These are phyloP conservation scores for Cymbopogon citratus DNA, from an alignment of 176 grass and related monocot species.

Conservation along the genomic window DNA sequence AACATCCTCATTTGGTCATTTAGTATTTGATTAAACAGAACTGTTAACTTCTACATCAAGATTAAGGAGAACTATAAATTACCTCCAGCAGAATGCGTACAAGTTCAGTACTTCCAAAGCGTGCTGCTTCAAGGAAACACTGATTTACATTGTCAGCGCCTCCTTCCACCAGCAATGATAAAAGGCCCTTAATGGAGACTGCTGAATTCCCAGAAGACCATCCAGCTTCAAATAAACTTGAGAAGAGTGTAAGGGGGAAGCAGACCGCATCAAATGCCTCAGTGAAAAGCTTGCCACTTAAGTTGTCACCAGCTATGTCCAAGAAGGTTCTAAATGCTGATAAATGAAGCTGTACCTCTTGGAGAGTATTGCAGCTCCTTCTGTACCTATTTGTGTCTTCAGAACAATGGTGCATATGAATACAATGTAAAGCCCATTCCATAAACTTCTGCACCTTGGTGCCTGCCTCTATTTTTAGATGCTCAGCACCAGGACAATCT, in stretches of 20 bases:
- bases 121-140: slow-evolving; percentile 74
- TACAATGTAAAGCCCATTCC: slow-evolving; percentile 82
- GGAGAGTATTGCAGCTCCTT: slow-evolving; percentile 32
- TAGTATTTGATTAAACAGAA: not conserved
- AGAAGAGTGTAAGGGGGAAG: slow-evolving; percentile 85
- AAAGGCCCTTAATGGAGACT: slow-evolving; percentile 56
- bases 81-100: slow-evolving; percentile 85
- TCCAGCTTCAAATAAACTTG: slow-evolving; percentile 81
- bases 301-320: slow-evolving; percentile 68
- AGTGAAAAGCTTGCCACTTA: slow-evolving; percentile 77
- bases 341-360: slow-evolving; percentile 69
- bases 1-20: not conserved
- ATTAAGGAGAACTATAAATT: slow-evolving; percentile 22
- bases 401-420: slow-evolving; percentile 57
- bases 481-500: slow-evolving; percentile 74
- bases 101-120: slow-evolving; percentile 84
- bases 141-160: slow-evolving; percentile 85
- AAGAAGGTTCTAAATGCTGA: slow-evolving; percentile 74
- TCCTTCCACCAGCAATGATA: slow-evolving; percentile 73
- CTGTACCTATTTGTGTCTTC: slow-evolving; percentile 24
- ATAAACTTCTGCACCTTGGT: slow-evolving; percentile 78
- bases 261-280: slow-evolving; percentile 84
- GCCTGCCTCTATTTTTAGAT: slow-evolving; percentile 61
- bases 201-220: slow-evolving; percentile 69
- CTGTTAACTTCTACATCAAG: not conserved